Conservation (phyloP, 768 basidiomycete genomes). For the Pilatotrama ljubarskyi region DNA sequence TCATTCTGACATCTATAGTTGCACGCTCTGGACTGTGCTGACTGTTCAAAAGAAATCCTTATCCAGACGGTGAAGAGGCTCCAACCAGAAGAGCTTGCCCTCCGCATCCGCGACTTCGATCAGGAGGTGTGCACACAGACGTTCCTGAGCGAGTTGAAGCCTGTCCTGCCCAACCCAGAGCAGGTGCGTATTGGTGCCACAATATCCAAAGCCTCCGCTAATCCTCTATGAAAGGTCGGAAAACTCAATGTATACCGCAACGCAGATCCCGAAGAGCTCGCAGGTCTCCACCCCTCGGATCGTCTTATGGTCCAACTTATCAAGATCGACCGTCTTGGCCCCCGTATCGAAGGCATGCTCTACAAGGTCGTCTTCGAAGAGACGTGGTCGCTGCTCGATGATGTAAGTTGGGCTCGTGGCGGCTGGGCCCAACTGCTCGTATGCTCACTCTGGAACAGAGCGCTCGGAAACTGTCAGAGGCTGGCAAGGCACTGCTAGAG, state of each 20-base stretch:
- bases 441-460: conserved; percentile 49
- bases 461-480: conserved; percentile 77
- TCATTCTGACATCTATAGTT: neutral
- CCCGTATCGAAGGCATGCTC: conserved; percentile 94
- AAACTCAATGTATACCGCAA: conserved; percentile 89
- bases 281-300: conserved; percentile 89
- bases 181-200: conserved; percentile 71
- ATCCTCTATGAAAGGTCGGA: no score
- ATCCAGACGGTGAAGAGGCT: conserved; percentile 84
- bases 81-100: conserved; percentile 84
- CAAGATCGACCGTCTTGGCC: conserved; percentile 85
- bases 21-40: neutral
- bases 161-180: conserved; percentile 88
- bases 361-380: conserved; percentile 90
- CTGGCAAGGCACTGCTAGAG: conserved; percentile 73
- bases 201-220: no score
- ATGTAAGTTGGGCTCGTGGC: conserved; percentile 46
- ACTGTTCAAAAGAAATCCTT: conserved; percentile 68
- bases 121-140: conserved; percentile 82
- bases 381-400: conserved; percentile 76
- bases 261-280: conserved; percentile 83
- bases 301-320: conserved; percentile 96
- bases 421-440: neutral
- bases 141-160: conserved; percentile 87
- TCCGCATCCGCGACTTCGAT: conserved; percentile 84